phyloP scores from a whole-genome alignment of 768 basidiomycete species.

The Xerocomus potaroensis region DNA sequence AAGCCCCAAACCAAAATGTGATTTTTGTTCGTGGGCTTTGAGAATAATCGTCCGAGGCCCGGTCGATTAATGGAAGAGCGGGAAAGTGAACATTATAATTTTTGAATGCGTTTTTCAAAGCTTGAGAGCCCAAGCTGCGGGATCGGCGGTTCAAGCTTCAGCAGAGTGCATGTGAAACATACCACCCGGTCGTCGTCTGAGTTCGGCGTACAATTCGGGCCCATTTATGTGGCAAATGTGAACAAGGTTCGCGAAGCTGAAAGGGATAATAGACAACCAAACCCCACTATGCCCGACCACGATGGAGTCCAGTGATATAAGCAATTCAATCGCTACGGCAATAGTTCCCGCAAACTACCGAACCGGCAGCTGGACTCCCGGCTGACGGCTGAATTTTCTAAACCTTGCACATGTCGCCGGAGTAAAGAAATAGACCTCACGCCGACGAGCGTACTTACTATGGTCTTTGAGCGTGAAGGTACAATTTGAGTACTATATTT shows the following conservation, averaged over 20 bases:
- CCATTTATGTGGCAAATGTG: not conserved
- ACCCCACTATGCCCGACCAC: conserved; percentile 24
- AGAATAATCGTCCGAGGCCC: conserved; percentile 3
- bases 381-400: no score
- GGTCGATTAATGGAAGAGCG: no score
- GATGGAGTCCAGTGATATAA: conserved; percentile 10
- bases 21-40: no score
- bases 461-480: not conserved
- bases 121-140: conserved; percentile 8
- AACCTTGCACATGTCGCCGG: no score
- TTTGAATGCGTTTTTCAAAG: conserved; percentile 7
- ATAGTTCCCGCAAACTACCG: conserved; percentile 10
- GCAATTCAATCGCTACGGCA: conserved; percentile 28
- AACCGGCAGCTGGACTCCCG: no score
- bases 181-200: conserved; percentile 6
- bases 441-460: not conserved
- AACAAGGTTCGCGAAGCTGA: conserved; percentile 21
- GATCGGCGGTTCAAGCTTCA: conserved; percentile 4
- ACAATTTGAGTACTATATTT: conserved; percentile 8
- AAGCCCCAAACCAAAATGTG: no score
- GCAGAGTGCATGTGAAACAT: conserved; percentile 8
- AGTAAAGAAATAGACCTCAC: not conserved
- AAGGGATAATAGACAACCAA: conserved; percentile 10
- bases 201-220: conserved; percentile 3
- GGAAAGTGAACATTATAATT: no score